These are phyloP conservation scores for Mycoemilia scoparia DNA, from an alignment of 192 early-diverging fungal species.

Conservation along the genomic window DNA sequence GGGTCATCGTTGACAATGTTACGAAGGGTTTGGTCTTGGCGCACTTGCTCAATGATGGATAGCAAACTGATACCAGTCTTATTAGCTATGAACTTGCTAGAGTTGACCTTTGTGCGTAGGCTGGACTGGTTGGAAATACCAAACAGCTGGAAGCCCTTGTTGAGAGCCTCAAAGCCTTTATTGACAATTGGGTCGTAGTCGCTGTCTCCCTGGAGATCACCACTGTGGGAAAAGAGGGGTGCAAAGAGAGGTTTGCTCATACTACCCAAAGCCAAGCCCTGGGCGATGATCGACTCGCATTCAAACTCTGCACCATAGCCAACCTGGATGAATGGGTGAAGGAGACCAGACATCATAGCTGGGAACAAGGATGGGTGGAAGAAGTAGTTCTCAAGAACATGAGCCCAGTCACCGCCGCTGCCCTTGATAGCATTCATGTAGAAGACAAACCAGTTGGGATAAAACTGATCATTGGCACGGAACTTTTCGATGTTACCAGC, in stretches of 20 bases:
- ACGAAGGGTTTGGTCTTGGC: constrained; percentile 11
- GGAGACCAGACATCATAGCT: constrained; percentile 27
- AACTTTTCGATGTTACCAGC: constrained; percentile 13
- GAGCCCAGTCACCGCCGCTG: constrained; percentile 15
- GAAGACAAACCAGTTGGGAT: constrained; percentile 28
- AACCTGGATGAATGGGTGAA: constrained; percentile 43
- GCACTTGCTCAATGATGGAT: constrained; percentile 13
- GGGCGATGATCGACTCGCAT: constrained; percentile 28
- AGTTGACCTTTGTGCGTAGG: not conserved
- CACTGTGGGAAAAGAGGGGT: constrained; percentile 2
- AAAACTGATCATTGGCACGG: constrained; percentile 18
- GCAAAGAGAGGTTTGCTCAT: constrained; percentile 12
- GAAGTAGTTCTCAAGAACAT: constrained; percentile 22
- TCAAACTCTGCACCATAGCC: constrained; percentile 45
- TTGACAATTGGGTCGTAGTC: too few relatives aligned
- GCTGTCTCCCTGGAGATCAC: not conserved
- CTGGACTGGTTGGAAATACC: too few relatives aligned
- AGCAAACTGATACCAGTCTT: constrained; percentile 10
- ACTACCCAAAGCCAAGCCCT: constrained; percentile 31
- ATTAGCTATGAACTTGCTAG: too few relatives aligned
- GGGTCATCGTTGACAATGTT: constrained; percentile 2
- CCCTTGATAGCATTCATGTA: constrained; percentile 26
- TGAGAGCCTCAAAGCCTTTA: constrained; percentile 7
- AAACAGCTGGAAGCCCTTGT: too few relatives aligned
- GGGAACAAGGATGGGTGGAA: constrained; percentile 25